phyloP scores from a whole-genome alignment of 768 basidiomycete species.

The Naematelia aurantialba region DNA sequence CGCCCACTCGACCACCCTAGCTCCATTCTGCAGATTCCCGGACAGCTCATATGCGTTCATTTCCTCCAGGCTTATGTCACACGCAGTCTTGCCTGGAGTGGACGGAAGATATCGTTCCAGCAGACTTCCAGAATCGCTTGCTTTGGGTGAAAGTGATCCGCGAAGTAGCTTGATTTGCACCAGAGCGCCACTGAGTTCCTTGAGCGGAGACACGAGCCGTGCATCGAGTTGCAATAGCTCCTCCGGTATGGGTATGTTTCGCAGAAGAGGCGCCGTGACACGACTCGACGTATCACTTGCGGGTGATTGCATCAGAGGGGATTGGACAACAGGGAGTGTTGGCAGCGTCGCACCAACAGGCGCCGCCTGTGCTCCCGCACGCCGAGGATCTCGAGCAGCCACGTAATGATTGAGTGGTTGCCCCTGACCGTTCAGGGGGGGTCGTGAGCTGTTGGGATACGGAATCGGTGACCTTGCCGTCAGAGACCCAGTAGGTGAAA shows the following conservation, averaged over 20 bases:
- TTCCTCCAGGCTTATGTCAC: slow-evolving; percentile 6
- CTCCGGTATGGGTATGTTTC: neutral
- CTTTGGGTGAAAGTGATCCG: neutral
- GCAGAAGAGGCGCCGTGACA: neutral
- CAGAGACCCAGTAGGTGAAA: neutral
- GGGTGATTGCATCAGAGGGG: neutral
- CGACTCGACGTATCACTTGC: neutral
- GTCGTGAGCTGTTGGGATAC: neutral
- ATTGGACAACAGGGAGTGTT: neutral
- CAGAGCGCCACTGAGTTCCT: neutral
- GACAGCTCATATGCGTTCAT: slow-evolving; percentile 9
- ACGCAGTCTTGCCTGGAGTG: neutral
- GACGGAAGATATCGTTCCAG: neutral
- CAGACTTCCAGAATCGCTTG: neutral
- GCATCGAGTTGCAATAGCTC: neutral
- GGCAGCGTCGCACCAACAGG: neutral
- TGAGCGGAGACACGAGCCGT: neutral
- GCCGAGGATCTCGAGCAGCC: neutral
- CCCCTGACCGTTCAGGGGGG: too few species aligned
- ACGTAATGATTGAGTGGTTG: neutral
- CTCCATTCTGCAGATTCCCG: slow-evolving; percentile 9
- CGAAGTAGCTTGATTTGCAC: neutral
- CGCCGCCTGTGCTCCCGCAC: neutral
- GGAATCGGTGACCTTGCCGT: neutral
- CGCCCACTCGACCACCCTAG: slow-evolving; percentile 20